Percentiles rank a stretch among this genome's conserved stretches.
Conservation (phyloP, 192 early-diverging fungal genomes). For the Coemansia umbellata region DNA sequence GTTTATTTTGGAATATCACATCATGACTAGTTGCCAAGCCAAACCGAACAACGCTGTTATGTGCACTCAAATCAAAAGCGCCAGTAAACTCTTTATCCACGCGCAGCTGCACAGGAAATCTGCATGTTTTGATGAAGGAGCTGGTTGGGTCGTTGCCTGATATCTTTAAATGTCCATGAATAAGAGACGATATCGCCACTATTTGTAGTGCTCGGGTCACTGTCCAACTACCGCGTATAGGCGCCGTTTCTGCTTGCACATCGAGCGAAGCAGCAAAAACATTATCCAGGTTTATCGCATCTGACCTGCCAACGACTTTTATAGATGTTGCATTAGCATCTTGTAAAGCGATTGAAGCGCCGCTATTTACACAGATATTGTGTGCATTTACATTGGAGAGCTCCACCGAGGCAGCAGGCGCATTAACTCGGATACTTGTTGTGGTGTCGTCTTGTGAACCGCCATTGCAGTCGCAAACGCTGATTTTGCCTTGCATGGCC, state of each 20-base stretch:
- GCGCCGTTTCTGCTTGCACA: conserved; percentile 3
- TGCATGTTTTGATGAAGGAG: conserved; percentile 4
- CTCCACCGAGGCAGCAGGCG: conserved; percentile 3
- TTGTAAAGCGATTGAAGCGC: no score
- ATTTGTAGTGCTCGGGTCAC: conserved; percentile 8
- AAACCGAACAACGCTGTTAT: conserved; percentile 18
- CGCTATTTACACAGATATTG: not conserved
- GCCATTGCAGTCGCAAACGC: conserved; percentile 5
- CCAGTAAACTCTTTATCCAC: conserved; percentile 18
- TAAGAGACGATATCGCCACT: conserved; percentile 10
- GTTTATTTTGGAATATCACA: not conserved
- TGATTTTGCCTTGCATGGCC: conserved; percentile 8
- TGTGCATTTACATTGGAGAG: not conserved
- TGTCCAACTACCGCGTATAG: conserved; percentile 20
- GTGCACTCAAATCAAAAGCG: conserved; percentile 20
- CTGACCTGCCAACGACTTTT: no score
- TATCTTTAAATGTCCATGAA: conserved; percentile 7
- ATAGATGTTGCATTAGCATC: no score
- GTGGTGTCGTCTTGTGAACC: not conserved
- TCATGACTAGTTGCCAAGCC: conserved; percentile 4
- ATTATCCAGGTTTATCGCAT: conserved; percentile 3
- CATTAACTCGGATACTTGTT: conserved; percentile 3
- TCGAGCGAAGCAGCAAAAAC: conserved; percentile 6
- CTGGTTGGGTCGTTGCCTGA: not conserved
- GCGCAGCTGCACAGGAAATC: conserved; percentile 18